A percentile compares a stretch with the other conserved stretches of the same genome.
Evolutionary conservation across 768 basidiomycete species (phyloP).

Genomic region (Pleurotus djamor): DNA sequence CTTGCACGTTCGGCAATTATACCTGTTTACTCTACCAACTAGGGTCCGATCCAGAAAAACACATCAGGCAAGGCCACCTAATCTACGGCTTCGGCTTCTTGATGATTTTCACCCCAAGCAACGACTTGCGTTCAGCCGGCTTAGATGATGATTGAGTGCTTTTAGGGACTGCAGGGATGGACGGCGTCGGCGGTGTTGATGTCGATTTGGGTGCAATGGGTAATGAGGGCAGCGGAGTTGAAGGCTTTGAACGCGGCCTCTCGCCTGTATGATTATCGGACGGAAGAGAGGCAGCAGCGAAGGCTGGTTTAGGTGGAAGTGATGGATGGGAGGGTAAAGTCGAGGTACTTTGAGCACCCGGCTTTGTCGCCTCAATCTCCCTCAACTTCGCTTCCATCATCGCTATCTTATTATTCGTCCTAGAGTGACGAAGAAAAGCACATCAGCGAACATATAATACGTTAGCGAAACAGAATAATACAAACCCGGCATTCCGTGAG

Average conservation of each 20-base stretch:
- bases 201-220: constrained; percentile 17
- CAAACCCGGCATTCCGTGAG: constrained; percentile 49
- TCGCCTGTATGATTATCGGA: constrained; percentile 3
- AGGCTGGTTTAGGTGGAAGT: constrained; percentile 41
- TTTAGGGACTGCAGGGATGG: constrained; percentile 3
- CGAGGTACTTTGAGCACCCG: constrained; percentile 8
- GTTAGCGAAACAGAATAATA: constrained; percentile 10
- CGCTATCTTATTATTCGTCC: constrained; percentile 88
- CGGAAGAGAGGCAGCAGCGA: constrained; percentile 20
- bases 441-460: constrained; percentile 7
- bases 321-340: constrained; percentile 27
- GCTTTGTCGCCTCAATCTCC: constrained; percentile 56
- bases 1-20: background rate
- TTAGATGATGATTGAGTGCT: constrained; percentile 6
- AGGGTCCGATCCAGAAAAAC: background rate
- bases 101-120: constrained; percentile 2
- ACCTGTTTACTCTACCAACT: background rate
- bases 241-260: constrained; percentile 12
- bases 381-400: constrained; percentile 94
- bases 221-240: constrained; percentile 18
- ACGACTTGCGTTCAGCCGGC: background rate
- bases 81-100: background rate
- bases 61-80: background rate
- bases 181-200: constrained; percentile 6
- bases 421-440: constrained; percentile 27